phyloP scores from a whole-genome alignment of 2,329 filamentous ascomycete species.

The Fonsecaea multimorphosa region DNA sequence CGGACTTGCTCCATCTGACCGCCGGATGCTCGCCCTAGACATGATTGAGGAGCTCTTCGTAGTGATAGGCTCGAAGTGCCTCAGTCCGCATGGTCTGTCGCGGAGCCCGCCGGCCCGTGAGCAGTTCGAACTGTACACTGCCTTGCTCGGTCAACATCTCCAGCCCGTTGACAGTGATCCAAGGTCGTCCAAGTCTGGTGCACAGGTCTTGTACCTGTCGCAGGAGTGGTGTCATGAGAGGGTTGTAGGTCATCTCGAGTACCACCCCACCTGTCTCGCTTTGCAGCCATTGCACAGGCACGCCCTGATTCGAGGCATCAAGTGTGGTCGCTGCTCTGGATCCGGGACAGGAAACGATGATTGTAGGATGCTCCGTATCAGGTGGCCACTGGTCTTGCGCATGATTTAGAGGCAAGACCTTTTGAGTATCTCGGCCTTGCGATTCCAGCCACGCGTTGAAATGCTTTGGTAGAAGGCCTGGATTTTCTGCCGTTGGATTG shows the following conservation, averaged over 20 bases:
- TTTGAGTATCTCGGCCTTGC: too few species aligned
- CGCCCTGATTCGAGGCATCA: neutral
- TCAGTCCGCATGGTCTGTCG: neutral
- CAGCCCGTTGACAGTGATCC: neutral
- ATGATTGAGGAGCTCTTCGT: too few species aligned
- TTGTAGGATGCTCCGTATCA: neutral
- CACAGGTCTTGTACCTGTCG: neutral
- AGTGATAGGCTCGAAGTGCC: neutral
- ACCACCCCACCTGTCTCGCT: neutral
- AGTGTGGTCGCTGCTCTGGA: neutral
- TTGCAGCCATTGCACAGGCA: neutral
- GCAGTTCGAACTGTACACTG: neutral
- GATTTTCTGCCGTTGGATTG: slow-evolving; percentile 39
- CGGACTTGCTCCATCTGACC: too few species aligned
- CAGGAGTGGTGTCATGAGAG: neutral
- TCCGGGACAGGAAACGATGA: neutral
- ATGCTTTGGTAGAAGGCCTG: slow-evolving; percentile 38
- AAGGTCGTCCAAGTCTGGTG: neutral
- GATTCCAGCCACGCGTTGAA: neutral
- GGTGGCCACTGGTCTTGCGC: too few species aligned
- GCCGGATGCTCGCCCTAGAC: too few species aligned
- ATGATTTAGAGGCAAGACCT: too few species aligned
- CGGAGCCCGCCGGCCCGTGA: neutral
- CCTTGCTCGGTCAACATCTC: neutral
- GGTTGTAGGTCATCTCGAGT: neutral